Conservation (phyloP, 495 filamentous ascomycete species). For the Penicillium mononematosum region DNA sequence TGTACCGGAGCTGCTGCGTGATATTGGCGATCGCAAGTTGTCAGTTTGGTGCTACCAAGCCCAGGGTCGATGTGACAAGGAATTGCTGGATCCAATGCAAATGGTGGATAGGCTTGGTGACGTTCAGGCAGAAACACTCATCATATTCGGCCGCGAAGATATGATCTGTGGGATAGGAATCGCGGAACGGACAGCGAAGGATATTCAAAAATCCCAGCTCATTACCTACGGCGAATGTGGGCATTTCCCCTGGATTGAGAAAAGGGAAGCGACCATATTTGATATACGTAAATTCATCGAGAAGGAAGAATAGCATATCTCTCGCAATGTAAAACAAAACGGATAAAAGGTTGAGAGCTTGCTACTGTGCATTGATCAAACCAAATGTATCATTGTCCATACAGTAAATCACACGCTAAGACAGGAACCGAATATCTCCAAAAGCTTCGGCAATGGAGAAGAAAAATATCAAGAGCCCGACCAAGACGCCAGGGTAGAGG, state of each 20-base stretch:
- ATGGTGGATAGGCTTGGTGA: conserved; percentile 16
- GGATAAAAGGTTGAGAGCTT: conserved; percentile 1
- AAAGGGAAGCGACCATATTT: conserved; percentile 12
- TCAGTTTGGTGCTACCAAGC: conserved; percentile 13
- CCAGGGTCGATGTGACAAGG: conserved; percentile 16
- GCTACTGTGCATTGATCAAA: conserved; percentile 23
- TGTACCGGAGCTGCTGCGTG: conserved; percentile 5
- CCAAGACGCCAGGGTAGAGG: conserved; percentile 33
- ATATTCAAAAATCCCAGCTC: conserved; percentile 7
- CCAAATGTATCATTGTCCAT: conserved; percentile 17
- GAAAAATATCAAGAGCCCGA: conserved; percentile 18
- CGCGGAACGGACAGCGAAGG: conserved; percentile 9
- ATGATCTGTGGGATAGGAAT: conserved; percentile 21
- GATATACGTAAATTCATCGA: conserved; percentile 21
- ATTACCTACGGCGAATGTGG: conserved; percentile 24
- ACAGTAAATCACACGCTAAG: conserved; percentile 25
- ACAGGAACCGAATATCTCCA: conserved; percentile 17
- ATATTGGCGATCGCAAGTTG: conserved; percentile 13
- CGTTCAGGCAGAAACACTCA: conserved; percentile 21
- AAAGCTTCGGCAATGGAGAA: conserved; percentile 12
- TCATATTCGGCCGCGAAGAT: conserved; percentile 22
- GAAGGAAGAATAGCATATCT: not conserved
- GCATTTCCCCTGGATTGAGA: conserved; percentile 29
- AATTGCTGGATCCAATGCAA: conserved; percentile 5
- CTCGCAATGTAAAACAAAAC: conserved; percentile 5